Percentiles rank a stretch among this genome's conserved stretches.
phyloP scores from a whole-genome alignment of 1,284 basidiomycete genomes.

The Rhizopogon parksii region DNA sequence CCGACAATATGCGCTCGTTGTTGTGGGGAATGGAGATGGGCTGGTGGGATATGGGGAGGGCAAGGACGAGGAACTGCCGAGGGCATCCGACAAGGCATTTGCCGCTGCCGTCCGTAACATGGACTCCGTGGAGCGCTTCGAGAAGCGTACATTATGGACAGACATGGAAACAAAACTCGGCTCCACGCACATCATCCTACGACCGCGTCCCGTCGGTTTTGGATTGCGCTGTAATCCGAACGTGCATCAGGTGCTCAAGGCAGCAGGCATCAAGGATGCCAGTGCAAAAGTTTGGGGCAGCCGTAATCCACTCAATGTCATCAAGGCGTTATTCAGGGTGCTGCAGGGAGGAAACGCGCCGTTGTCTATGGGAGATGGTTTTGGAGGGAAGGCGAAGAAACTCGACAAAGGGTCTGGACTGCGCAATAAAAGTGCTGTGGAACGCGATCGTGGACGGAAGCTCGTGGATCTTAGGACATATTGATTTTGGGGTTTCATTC shows the following conservation, averaged over 20 bases:
- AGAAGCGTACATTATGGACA: slow-evolving; percentile 86
- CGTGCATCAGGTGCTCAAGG: slow-evolving; percentile 83
- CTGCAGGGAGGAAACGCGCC: slow-evolving; percentile 69
- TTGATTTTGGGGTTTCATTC: slow-evolving; percentile 16
- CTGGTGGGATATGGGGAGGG: slow-evolving; percentile 89
- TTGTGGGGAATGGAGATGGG: slow-evolving; percentile 84
- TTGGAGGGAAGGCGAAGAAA: slow-evolving; percentile 64
- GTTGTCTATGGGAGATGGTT: slow-evolving; percentile 68
- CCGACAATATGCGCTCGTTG: slow-evolving; percentile 59
- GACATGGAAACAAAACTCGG: slow-evolving; percentile 83
- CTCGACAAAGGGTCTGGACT: slow-evolving; percentile 64
- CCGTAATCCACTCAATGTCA: slow-evolving; percentile 67
- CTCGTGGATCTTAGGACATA: slow-evolving; percentile 53
- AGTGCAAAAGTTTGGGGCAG: slow-evolving; percentile 94
- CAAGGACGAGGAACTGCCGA: slow-evolving; percentile 58
- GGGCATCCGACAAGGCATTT: slow-evolving; percentile 63
- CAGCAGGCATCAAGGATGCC: slow-evolving; percentile 91
- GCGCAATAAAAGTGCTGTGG: slow-evolving; percentile 55
- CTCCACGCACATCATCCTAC: slow-evolving; percentile 75
- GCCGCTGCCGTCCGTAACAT: slow-evolving; percentile 76
- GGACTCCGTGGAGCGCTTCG: slow-evolving; percentile 87
- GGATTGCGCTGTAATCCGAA: slow-evolving; percentile 87
- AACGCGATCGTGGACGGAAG: slow-evolving; percentile 67
- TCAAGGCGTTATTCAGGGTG: slow-evolving; percentile 47
- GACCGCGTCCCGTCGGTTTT: slow-evolving; percentile 90